Evolutionary conservation across 164 flowering plant genomes (phyloP).

Genomic region (Pachysandra terminalis): DNA sequence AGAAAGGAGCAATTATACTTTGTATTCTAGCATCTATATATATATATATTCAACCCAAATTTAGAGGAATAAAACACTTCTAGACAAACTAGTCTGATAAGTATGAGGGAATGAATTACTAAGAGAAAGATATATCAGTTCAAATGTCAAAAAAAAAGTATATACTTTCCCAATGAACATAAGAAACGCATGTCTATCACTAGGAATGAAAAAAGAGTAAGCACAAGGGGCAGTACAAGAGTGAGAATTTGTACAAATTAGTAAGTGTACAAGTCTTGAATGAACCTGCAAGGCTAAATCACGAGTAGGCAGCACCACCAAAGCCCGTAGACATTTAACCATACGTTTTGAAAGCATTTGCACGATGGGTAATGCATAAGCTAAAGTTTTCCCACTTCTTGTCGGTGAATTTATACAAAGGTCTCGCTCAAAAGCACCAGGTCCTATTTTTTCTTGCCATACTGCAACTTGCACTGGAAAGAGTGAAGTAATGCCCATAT

Average conservation of each 20-base stretch:
- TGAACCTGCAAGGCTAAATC: constrained; percentile 91
- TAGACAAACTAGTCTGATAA: no score
- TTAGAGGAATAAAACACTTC: no score
- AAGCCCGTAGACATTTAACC: constrained; percentile 70
- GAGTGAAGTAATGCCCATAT: constrained; percentile 58
- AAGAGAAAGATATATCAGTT: no score
- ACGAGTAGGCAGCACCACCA: constrained; percentile 93
- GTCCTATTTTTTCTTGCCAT: constrained; percentile 92
- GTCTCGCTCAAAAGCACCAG: constrained; percentile 82
- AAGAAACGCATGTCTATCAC: no score
- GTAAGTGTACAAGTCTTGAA: constrained; percentile 2
- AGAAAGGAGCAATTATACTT: no score
- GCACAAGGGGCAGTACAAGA: background rate
- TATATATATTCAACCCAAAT: no score
- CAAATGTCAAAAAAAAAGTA: no score
- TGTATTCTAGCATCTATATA: no score
- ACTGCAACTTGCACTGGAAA: constrained; percentile 90
- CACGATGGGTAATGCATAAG: constrained; percentile 90
- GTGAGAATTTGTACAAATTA: background rate
- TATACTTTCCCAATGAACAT: no score
- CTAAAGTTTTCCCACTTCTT: constrained; percentile 87
- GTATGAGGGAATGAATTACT: no score
- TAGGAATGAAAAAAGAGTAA: no score
- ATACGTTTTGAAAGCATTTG: constrained; percentile 64
- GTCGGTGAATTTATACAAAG: constrained; percentile 88